phyloP scores from a whole-genome alignment of 208 protist genomes.

The Trypanosomatidae sp. region DNA sequence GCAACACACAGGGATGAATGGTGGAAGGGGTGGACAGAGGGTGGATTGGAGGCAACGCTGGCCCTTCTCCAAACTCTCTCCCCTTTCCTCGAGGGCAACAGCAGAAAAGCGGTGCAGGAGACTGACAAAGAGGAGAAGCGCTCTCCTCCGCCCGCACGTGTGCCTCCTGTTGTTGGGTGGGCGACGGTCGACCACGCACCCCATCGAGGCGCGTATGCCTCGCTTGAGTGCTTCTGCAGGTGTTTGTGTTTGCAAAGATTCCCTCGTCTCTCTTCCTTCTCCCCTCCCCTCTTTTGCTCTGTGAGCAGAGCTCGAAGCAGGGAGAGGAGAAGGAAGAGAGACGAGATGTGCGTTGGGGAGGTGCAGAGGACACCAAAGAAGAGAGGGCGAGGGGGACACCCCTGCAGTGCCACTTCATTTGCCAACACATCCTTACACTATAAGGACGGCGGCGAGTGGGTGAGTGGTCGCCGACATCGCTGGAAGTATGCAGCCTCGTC shows the following conservation, averaged over 20 bases:
- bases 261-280: neutral
- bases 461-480: constrained; percentile 32
- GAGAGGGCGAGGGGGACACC: neutral
- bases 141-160: too few species aligned
- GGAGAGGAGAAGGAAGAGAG: neutral
- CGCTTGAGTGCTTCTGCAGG: neutral
- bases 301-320: neutral
- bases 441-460: constrained; percentile 51
- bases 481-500: constrained; percentile 26
- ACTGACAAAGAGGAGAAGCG: too few species aligned
- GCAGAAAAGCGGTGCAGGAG: too few species aligned
- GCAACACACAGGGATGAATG: neutral
- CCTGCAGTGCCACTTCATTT: neutral
- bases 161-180: too few species aligned
- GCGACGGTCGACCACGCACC: neutral
- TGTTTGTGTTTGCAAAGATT: neutral
- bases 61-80: too few species aligned
- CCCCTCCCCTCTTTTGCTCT: neutral
- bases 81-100: too few species aligned
- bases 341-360: neutral
- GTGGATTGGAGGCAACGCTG: too few species aligned
- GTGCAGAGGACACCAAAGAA: neutral
- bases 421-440: constrained; percentile 7
- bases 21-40: too few species aligned
- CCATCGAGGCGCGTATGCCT: neutral